These are phyloP conservation scores for Ceratocystis diversiconidia DNA, from an alignment of 2,329 filamentous ascomycete species.

Conservation along the genomic window DNA sequence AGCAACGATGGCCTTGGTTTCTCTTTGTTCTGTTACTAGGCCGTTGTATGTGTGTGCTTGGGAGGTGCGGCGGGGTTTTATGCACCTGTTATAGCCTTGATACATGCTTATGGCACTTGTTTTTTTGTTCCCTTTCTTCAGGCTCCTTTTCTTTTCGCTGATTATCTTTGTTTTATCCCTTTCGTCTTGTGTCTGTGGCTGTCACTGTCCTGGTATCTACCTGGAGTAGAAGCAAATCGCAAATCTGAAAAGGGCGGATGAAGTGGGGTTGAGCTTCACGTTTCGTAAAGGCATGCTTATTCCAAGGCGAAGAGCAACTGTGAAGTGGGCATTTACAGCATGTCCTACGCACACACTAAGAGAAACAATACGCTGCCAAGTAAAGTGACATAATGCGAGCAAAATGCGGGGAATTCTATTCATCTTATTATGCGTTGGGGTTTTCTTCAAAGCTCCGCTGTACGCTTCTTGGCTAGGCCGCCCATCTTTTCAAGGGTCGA, in stretches of 20 bases:
- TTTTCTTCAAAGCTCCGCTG: slow-evolving; percentile 19
- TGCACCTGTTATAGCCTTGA: background rate
- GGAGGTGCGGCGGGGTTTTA: background rate
- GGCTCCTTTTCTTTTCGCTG: background rate
- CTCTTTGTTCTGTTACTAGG: background rate
- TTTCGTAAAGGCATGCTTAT: background rate
- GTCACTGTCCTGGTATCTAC: background rate
- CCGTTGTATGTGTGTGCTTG: background rate
- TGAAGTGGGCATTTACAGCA: background rate
- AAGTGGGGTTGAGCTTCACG: background rate
- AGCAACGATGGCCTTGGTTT: no score
- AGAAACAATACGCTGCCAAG: background rate
- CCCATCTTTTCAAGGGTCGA: slow-evolving; percentile 29
- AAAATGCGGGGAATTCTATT: background rate
- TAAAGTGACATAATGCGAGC: background rate
- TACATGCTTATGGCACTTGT: background rate
- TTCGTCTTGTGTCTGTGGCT: background rate
- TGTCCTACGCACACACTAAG: background rate
- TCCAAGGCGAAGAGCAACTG: background rate
- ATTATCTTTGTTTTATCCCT: background rate
- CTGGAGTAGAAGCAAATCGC: background rate
- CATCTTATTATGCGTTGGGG: background rate
- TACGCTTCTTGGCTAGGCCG: slow-evolving; percentile 26
- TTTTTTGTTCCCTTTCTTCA: background rate
- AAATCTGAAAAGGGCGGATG: background rate